A percentile compares a stretch with the other conserved stretches of the same genome.
These are phyloP conservation scores for Pythium brachiatum DNA, from an alignment of 352 stramenopile genomes.

Conservation along the genomic window DNA sequence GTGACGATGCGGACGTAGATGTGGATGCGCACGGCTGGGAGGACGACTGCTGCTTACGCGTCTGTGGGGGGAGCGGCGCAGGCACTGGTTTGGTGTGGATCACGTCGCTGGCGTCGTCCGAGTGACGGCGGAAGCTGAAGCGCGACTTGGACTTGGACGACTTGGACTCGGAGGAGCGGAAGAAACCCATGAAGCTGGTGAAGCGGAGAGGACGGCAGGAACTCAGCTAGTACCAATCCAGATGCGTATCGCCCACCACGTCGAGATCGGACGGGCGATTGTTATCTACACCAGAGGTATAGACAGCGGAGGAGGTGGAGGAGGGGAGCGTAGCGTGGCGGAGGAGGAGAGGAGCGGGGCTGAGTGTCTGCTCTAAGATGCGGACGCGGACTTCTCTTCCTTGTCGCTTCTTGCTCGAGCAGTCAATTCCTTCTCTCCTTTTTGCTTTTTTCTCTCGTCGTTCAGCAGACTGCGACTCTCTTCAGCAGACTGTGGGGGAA, in stretches of 20 bases:
- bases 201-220: not conserved
- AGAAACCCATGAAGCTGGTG: slow-evolving; percentile 52
- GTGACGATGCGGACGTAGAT: not conserved
- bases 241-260: not conserved
- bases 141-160: slow-evolving; percentile 47
- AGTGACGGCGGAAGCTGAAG: slow-evolving; percentile 73
- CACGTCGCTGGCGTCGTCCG: slow-evolving; percentile 29
- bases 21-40: not conserved
- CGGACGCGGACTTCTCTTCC: not conserved
- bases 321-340: not conserved
- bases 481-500: not conserved
- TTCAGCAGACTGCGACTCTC: not conserved
- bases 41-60: slow-evolving; percentile 2
- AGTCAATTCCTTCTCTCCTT: not conserved
- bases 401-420: not conserved
- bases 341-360: not conserved
- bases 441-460: not conserved
- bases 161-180: slow-evolving; percentile 48
- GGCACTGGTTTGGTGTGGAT: slow-evolving; percentile 6
- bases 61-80: not conserved
- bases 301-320: not conserved
- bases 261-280: not conserved
- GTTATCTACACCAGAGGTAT: not conserved
- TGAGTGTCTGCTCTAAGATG: not conserved
- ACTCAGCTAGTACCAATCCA: not conserved